These are phyloP conservation scores for Hypomontagnella monticulosa DNA, from an alignment of 495 filamentous ascomycete genomes.

Conservation along the genomic window DNA sequence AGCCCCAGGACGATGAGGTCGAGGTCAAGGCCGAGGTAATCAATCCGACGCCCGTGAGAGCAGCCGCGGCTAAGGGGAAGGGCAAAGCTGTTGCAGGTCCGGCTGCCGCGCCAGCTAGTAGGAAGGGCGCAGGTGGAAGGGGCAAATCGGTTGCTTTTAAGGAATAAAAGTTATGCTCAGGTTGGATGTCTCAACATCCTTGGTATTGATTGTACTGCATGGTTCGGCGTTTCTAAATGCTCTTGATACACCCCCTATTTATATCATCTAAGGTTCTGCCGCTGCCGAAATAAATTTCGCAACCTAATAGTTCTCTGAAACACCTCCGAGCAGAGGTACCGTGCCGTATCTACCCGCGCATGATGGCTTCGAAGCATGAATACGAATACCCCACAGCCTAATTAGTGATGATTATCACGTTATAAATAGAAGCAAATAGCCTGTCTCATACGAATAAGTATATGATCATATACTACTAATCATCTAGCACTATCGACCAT, in stretches of 20 bases:
- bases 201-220: constrained; percentile 32
- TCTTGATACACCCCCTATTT: background rate
- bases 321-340: background rate
- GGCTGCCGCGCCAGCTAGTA: constrained; percentile 10
- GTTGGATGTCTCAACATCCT: background rate
- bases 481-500: constrained; percentile 14
- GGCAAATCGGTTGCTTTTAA: constrained; percentile 45
- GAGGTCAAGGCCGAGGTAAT: constrained; percentile 43
- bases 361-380: background rate
- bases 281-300: background rate
- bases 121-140: constrained; percentile 22
- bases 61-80: constrained; percentile 15
- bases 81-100: constrained; percentile 15
- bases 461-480: constrained; percentile 16
- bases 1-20: constrained; percentile 38
- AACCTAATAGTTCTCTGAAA: too few relatives aligned
- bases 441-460: constrained; percentile 10
- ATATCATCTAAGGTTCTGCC: background rate
- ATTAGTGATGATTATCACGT: background rate
- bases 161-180: constrained; percentile 24
- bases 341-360: background rate
- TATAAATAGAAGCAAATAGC: background rate
- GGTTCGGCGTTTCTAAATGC: constrained; percentile 34
- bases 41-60: constrained; percentile 5
- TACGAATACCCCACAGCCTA: background rate